Evolutionary conservation across 176 grass and related monocot genomes (phyloP).

Genomic region (Avena eriantha): DNA sequence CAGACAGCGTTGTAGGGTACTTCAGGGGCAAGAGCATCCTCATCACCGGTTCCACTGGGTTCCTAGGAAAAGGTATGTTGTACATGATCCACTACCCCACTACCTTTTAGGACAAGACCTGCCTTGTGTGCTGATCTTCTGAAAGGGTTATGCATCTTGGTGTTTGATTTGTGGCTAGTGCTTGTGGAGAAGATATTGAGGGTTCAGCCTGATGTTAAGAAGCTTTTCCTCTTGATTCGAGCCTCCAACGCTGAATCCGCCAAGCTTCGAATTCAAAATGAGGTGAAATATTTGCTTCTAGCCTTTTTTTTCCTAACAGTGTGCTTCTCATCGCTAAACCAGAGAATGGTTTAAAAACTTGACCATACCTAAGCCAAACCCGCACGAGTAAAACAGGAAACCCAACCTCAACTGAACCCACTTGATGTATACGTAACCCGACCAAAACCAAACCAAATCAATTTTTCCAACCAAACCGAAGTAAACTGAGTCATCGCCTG

Average conservation of each 20-base stretch:
- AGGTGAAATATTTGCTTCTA: constrained; percentile 8
- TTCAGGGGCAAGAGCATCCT: too few species aligned
- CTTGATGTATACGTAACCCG: too few species aligned
- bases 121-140: neutral
- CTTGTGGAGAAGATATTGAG: too few species aligned
- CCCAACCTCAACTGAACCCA: too few species aligned
- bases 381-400: too few species aligned
- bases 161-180: neutral
- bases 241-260: neutral
- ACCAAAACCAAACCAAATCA: too few species aligned
- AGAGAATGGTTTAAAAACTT: too few species aligned
- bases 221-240: neutral
- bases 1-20: neutral
- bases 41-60: neutral
- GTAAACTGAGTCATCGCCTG: too few species aligned
- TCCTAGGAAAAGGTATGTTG: neutral
- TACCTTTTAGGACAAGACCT: neutral
- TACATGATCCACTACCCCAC: neutral
- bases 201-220: neutral
- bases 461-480: too few species aligned
- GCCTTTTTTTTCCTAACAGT: neutral
- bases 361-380: too few species aligned
- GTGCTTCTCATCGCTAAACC: too few species aligned
- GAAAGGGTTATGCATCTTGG: neutral
- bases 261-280: neutral